These are phyloP conservation scores for Mayamaea pseudoterrestris DNA, from an alignment of 108 stramenopile species.

Conservation along the genomic window DNA sequence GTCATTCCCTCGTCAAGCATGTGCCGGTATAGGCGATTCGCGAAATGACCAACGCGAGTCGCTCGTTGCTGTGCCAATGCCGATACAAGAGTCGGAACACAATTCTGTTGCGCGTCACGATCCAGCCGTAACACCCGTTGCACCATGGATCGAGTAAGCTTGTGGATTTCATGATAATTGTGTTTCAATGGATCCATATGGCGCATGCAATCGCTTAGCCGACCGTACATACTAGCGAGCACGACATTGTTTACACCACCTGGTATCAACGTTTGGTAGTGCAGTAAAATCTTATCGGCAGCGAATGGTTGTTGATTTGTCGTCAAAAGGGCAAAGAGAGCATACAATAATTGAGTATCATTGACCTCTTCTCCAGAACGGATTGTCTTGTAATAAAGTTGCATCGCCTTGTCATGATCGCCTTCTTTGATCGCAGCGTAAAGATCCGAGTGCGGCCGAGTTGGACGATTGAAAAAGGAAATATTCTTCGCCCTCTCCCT, in stretches of 20 bases:
- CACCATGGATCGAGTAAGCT: background rate
- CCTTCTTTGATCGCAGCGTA: no score
- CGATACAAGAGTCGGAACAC: slow-evolving; percentile 16
- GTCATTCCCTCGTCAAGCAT: slow-evolving; percentile 16
- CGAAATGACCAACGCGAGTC: slow-evolving; percentile 11
- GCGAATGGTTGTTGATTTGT: background rate
- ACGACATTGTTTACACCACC: background rate
- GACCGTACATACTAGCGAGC: background rate
- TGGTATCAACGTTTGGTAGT: background rate
- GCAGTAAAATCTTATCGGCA: background rate
- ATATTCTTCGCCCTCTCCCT: no score
- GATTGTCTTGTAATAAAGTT: no score
- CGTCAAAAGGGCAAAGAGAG: no score
- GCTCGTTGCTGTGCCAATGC: slow-evolving; percentile 15
- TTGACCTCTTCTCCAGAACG: no score
- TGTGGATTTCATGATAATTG: background rate
- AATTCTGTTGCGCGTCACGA: background rate
- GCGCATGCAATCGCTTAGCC: background rate
- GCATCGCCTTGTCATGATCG: no score
- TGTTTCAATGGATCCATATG: background rate
- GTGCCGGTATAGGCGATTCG: slow-evolving; percentile 12
- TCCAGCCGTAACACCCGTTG: background rate
- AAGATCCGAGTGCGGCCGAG: no score
- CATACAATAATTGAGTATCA: no score
- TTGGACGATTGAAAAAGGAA: no score